Base-by-base conservation (phyloP, 345 rosid species). In the Pistacia integerrima region DNA sequence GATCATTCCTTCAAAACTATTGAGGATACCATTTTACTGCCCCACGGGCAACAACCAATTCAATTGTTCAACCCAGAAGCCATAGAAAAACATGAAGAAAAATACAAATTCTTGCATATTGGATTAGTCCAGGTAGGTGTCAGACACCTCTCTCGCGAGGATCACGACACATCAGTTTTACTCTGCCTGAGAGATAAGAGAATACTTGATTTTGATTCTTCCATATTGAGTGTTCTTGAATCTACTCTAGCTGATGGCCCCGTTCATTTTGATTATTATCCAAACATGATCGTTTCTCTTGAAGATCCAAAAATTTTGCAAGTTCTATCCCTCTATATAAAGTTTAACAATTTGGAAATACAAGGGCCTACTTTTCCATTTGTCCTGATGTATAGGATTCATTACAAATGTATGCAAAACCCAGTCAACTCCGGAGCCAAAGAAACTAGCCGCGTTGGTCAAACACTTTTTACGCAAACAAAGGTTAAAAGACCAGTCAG, bases 91-190 rank as follows among this genome's bases (percentile, higher is more conserved):
- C 28, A 22, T 16, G 46, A 51, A 46, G 1, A 22, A 14, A 72
- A 46, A 25, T 60, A 59, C 0, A 11, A 48, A 25, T 72, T 4
- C 25, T 28, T 72, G 7, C 66, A 10, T 9, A 0, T 72, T 44
- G 75, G 67, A 25, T 60, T 25, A 16, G 57, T 72, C 62, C 67
- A 46, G 66, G 75, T 59, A 59, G 55, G 38, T 36, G 52, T 72
- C 14, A 46, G 6, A 11, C 11, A 57, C 38, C 57, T 58, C 38
- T 3, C 8, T 35, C 8, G 35, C 12, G 56, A 46, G 11, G 13
- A 14, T 13, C 59, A 5, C 1, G 38, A 17, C 3, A 14, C 59
- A 8, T 59, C 67, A 4, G 30, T 72, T 12, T 72, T 62, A 20
- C 56, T 72, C 59, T 60, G 64, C 67, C 25, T 72, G 2, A 61